Percentiles rank a stretch among this genome's conserved stretches.
These are phyloP conservation scores for Irpex lacteus DNA, from an alignment of 1,284 basidiomycete genomes.

Conservation along the genomic window DNA sequence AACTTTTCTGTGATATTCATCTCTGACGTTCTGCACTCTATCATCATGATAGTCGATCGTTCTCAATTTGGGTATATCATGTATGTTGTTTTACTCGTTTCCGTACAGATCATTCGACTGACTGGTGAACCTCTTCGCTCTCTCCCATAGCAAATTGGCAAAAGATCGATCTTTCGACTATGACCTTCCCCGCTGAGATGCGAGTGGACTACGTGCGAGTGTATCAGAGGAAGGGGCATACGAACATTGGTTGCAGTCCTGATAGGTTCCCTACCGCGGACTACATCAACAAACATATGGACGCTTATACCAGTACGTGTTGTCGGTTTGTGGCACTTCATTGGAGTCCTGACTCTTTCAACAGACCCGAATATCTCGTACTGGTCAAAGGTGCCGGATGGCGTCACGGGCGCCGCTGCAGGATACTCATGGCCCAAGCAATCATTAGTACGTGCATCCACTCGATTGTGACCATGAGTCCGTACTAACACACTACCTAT, in stretches of 20 bases:
- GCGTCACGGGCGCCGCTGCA: slow-evolving; percentile 16
- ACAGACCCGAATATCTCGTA: slow-evolving; percentile 28
- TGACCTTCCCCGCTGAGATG: slow-evolving; percentile 40
- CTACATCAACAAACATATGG: slow-evolving; percentile 38
- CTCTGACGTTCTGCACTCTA: not conserved
- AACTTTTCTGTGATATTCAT: not conserved
- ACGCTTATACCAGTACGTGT: slow-evolving; percentile 33
- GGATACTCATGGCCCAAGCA: slow-evolving; percentile 32
- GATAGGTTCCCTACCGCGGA: slow-evolving; percentile 47
- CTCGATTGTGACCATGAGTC: not conserved
- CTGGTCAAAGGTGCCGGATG: slow-evolving; percentile 23
- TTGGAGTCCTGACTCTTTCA: not conserved
- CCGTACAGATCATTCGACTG: not conserved
- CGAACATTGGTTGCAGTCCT: slow-evolving; percentile 58
- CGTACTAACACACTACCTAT: not conserved
- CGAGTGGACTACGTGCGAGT: slow-evolving; percentile 63
- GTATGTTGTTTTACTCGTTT: slow-evolving; percentile 19
- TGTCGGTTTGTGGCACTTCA: no score
- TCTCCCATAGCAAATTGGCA: slow-evolving; percentile 50
- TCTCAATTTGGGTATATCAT: slow-evolving; percentile 39
- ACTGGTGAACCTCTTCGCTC: no score
- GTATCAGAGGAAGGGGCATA: slow-evolving; percentile 43
- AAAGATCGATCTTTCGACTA: slow-evolving; percentile 36
- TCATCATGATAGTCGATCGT: slow-evolving; percentile 33
- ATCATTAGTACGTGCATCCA: slow-evolving; percentile 19